Percentiles rank a stretch among this genome's conserved stretches.
Evolutionary conservation across 192 early-diverging fungal species (phyloP).

Genomic region (Coemansia sp.): DNA sequence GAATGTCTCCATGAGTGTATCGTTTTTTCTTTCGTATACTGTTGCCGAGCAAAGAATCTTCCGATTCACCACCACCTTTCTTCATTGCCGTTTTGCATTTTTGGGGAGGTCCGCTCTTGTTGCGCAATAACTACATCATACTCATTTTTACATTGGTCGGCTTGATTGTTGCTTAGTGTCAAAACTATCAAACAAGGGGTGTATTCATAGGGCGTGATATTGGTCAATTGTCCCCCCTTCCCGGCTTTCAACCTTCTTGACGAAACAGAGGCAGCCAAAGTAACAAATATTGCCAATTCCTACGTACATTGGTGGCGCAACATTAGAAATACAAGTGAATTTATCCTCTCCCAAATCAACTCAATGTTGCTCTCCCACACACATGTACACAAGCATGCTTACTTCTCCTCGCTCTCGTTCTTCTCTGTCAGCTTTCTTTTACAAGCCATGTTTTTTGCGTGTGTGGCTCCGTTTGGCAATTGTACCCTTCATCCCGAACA

Average conservation of each 20-base stretch:
- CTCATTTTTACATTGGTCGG: not conserved
- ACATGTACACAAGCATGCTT: not conserved
- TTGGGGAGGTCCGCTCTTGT: not conserved
- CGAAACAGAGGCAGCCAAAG: too few species aligned
- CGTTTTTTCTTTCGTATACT: not conserved
- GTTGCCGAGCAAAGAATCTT: slow-evolving; percentile 3
- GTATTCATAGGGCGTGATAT: not conserved
- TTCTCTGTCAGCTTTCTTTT: not conserved
- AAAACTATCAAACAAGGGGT: not conserved
- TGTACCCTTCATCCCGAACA: not conserved
- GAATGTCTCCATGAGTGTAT: not conserved
- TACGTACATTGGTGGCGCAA: not conserved
- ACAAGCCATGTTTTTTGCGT: slow-evolving; percentile 7
- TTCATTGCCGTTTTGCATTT: not conserved
- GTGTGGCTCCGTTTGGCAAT: not conserved
- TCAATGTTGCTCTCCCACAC: not conserved
- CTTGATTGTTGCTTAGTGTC: not conserved
- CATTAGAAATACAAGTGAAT: not conserved
- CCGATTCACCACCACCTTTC: not conserved
- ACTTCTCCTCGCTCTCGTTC: not conserved
- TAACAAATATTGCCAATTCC: not conserved
- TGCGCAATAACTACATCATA: not conserved
- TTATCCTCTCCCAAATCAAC: not conserved
- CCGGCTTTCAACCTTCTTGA: too few species aligned
- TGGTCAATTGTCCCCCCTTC: too few species aligned